Evolutionary conservation across 2,329 filamentous ascomycete species (phyloP).

Genomic region (Pestalotiopsis sp.): DNA sequence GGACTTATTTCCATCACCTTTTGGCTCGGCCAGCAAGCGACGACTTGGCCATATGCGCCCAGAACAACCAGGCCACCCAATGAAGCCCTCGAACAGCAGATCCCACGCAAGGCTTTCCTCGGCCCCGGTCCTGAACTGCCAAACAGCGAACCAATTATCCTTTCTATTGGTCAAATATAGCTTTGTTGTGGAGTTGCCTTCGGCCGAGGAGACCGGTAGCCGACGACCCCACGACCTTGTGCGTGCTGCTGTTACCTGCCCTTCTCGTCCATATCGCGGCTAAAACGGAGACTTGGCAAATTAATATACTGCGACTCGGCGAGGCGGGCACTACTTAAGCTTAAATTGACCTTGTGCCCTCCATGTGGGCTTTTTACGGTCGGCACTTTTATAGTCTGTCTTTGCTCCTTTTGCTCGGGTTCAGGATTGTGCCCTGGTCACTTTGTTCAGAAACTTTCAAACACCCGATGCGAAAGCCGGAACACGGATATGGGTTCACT

Average conservation of each 20-base stretch:
- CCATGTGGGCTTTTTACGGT: background rate
- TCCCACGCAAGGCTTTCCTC: too few species aligned
- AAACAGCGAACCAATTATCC: background rate
- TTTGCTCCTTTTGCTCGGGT: background rate
- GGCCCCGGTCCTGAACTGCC: background rate
- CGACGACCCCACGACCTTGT: background rate
- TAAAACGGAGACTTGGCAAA: background rate
- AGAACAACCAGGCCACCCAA: too few species aligned
- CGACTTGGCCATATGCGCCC: too few species aligned
- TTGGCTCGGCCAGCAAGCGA: too few species aligned
- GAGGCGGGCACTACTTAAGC: background rate
- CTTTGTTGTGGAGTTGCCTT: background rate
- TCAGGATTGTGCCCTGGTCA: background rate
- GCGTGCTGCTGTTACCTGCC: background rate
- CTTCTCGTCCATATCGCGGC: conserved; percentile 3
- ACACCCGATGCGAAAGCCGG: background rate
- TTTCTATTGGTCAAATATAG: background rate
- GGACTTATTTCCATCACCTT: too few species aligned
- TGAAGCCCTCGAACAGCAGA: too few species aligned
- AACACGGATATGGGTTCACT: background rate
- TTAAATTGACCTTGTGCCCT: background rate
- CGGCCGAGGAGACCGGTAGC: background rate
- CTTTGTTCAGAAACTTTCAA: background rate
- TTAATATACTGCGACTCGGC: conserved; percentile 2
- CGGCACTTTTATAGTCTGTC: background rate